A percentile compares a stretch with the other conserved stretches of the same genome.
These are phyloP conservation scores for Amylostereum areolatum DNA, from an alignment of 1,284 basidiomycete genomes.

Conservation along the genomic window DNA sequence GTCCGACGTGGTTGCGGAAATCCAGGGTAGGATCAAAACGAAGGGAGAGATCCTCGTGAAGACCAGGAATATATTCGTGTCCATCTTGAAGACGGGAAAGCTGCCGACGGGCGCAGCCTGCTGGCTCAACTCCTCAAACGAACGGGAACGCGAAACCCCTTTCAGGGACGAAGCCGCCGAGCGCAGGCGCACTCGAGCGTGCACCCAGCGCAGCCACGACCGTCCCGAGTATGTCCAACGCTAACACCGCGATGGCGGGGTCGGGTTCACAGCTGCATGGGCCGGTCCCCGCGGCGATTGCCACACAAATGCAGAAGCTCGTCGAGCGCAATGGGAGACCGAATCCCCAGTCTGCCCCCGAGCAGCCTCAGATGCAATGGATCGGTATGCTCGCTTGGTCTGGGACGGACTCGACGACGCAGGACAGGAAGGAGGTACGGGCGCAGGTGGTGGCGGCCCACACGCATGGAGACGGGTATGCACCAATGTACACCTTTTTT, in stretches of 20 bases:
- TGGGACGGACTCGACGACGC: constrained; percentile 33
- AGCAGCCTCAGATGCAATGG: constrained; percentile 30
- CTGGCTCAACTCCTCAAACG: constrained; percentile 1
- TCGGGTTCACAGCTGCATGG: not conserved
- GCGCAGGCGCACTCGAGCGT: not conserved
- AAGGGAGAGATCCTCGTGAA: no score
- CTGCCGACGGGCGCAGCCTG: not conserved
- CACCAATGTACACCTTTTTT: constrained; percentile 1
- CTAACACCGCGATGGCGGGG: not conserved
- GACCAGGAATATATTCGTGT: no score
- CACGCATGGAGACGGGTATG: constrained; percentile 28
- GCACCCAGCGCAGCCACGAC: constrained; percentile 1
- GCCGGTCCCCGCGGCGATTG: constrained; percentile 17
- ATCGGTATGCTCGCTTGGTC: constrained; percentile 45
- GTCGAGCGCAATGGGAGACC: constrained; percentile 36
- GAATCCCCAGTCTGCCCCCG: not conserved
- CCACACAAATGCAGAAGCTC: constrained; percentile 47
- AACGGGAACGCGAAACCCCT: constrained; percentile 2
- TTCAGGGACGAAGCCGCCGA: not conserved
- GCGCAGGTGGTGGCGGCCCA: constrained; percentile 33
- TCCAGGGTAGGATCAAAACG: no score
- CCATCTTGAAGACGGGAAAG: no score
- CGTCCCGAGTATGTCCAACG: constrained; percentile 4
- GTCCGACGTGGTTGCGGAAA: no score
- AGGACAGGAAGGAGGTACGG: constrained; percentile 35